Evolutionary conservation across 805 yeast species (phyloP).

Genomic region (Pichia exigua): DNA sequence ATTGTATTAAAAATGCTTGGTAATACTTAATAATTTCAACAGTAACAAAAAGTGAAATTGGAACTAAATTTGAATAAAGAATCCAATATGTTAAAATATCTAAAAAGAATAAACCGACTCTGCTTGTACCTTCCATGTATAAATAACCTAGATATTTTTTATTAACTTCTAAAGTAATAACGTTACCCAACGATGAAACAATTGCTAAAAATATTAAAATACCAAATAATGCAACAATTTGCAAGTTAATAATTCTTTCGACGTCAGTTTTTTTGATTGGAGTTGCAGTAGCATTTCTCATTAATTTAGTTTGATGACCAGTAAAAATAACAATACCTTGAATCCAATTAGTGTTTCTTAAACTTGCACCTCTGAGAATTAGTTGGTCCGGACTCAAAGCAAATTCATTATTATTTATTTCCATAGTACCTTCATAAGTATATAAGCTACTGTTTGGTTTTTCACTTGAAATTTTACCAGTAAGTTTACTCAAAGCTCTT

Average conservation of each 20-base stretch:
- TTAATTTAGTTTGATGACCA: constrained; percentile 95
- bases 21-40: constrained; percentile 93
- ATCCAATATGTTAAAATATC: constrained; percentile 95
- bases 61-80: constrained; percentile 92
- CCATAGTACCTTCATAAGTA: constrained; percentile 87
- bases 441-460: constrained; percentile 91
- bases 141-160: constrained; percentile 53
- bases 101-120: constrained; percentile 65
- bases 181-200: constrained; percentile 84
- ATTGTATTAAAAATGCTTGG: constrained; percentile 88
- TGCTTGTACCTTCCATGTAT: constrained; percentile 58
- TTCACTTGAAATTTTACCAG: constrained; percentile 69
- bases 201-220: constrained; percentile 68
- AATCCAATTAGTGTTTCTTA: constrained; percentile 92
- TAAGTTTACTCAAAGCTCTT: constrained; percentile 41
- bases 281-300: constrained; percentile 98
- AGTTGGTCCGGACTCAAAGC: constrained; percentile 88
- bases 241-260: constrained; percentile 88
- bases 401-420: constrained; percentile 47
- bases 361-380: constrained; percentile 88
- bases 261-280: constrained; percentile 97
- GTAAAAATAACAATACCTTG: constrained; percentile 92
- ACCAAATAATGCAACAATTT: constrained; percentile 80
- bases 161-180: constrained; percentile 55
- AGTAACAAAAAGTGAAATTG: constrained; percentile 92